phyloP scores from a whole-genome alignment of 805 yeast genomes.

The Candida alai region DNA sequence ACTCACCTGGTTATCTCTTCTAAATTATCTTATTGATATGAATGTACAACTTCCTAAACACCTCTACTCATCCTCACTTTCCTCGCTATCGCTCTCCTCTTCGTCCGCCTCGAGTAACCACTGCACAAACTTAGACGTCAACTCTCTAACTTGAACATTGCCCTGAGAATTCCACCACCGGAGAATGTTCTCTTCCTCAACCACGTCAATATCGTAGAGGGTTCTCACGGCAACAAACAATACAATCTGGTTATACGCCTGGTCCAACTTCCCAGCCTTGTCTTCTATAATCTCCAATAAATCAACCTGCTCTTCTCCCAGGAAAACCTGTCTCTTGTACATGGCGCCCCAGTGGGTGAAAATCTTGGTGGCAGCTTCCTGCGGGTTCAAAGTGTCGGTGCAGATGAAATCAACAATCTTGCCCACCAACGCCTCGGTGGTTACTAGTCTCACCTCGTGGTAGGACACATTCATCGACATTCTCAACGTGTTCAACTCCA shows the following conservation, averaged over 20 bases:
- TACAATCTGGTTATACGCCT: slow-evolving; percentile 45
- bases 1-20: too few species aligned
- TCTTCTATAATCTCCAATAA: slow-evolving; percentile 51
- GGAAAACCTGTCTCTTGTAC: slow-evolving; percentile 82
- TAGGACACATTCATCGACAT: slow-evolving; percentile 97
- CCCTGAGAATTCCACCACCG: slow-evolving; percentile 69
- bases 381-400: slow-evolving; percentile 72
- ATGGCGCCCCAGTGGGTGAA: slow-evolving; percentile 79
- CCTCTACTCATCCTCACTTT: too few species aligned
- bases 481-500: slow-evolving; percentile 89
- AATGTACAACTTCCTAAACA: too few species aligned
- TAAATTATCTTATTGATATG: too few species aligned
- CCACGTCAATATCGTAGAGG: slow-evolving; percentile 76
- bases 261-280: slow-evolving; percentile 31
- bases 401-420: slow-evolving; percentile 71
- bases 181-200: slow-evolving; percentile 76
- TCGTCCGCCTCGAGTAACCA: slow-evolving; percentile 84
- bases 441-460: slow-evolving; percentile 85
- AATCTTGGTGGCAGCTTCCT: slow-evolving; percentile 72
- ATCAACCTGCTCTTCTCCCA: slow-evolving; percentile 72
- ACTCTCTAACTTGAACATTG: slow-evolving; percentile 45
- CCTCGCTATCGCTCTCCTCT: slow-evolving; percentile 37
- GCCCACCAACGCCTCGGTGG: slow-evolving; percentile 64
- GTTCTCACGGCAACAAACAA: slow-evolving; percentile 51
- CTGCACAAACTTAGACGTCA: slow-evolving; percentile 71